A percentile compares a stretch with the other conserved stretches of the same genome.
Conservation (phyloP, 495 filamentous ascomycete species). For the Hyaloscypha finlandica region DNA sequence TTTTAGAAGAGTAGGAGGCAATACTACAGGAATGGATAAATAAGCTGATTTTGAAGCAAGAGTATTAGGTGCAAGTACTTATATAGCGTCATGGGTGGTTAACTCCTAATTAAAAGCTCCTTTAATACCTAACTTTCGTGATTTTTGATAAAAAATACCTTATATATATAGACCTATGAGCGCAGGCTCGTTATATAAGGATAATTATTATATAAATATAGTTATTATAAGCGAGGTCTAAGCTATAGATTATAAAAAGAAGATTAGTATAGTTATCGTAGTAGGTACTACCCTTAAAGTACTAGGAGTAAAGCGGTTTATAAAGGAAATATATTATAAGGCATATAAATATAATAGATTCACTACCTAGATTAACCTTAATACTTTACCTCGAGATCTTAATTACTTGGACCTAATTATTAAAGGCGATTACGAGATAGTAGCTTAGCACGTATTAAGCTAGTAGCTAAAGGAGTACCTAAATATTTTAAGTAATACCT, state of each 20-base stretch:
- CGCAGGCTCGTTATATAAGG: too few relatives aligned
- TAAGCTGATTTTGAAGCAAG: too few relatives aligned
- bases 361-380: constrained; percentile 18
- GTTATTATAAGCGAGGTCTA: constrained; percentile 8
- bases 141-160: too few relatives aligned
- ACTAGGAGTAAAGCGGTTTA: constrained; percentile 5
- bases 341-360: not conserved
- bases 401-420: constrained; percentile 19
- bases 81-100: too few relatives aligned
- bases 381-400: constrained; percentile 3
- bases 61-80: too few relatives aligned
- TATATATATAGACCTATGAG: too few relatives aligned
- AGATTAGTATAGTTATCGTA: constrained; percentile 16
- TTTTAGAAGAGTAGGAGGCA: too few relatives aligned
- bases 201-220: constrained; percentile 18
- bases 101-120: too few relatives aligned
- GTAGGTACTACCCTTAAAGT: constrained; percentile 17
- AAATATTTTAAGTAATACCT: constrained; percentile 12
- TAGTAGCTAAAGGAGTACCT: constrained; percentile 12
- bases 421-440: constrained; percentile 16
- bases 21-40: too few relatives aligned
- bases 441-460: constrained; percentile 10
- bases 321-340: constrained; percentile 10
- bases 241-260: not conserved
- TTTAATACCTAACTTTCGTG: too few relatives aligned